Conservation (phyloP, 164 flowering plant species). For the Malania oleifera region DNA sequence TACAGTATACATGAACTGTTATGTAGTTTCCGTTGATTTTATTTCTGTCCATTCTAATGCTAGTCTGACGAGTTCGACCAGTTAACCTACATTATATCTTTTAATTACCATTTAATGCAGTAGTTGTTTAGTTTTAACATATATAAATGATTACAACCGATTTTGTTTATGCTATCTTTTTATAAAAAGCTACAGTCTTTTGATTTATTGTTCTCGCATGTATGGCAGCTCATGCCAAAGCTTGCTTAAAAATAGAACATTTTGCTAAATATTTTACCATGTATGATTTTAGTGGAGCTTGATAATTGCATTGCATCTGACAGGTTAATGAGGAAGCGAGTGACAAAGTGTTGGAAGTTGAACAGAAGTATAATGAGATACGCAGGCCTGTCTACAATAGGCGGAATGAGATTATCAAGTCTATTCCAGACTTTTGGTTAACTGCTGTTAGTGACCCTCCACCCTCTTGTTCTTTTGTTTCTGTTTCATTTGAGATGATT, state of each 20-base stretch:
- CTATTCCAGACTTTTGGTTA: slow-evolving; percentile 24
- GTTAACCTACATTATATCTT: background rate
- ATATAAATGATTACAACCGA: no score
- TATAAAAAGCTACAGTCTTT: background rate
- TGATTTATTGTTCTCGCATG: background rate
- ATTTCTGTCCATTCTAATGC: no score
- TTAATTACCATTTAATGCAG: background rate
- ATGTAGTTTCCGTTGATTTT: no score
- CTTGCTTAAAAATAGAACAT: background rate
- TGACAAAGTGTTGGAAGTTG: slow-evolving; percentile 21
- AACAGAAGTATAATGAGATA: slow-evolving; percentile 21
- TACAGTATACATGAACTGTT: no score
- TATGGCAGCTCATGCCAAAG: background rate
- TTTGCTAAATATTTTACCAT: background rate
- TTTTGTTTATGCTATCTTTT: background rate
- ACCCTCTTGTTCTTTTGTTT: background rate
- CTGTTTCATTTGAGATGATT: no score
- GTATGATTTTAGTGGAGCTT: background rate
- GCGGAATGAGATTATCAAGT: slow-evolving; percentile 16
- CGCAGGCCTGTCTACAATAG: slow-evolving; percentile 21
- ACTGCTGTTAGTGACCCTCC: slow-evolving; percentile 14
- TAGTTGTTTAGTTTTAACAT: background rate
- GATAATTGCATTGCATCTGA: background rate
- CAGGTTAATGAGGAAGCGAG: slow-evolving; percentile 25
- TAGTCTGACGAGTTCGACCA: background rate